phyloP scores from a whole-genome alignment of 2,329 filamentous ascomycete genomes.

The Talaromyces sp. region DNA sequence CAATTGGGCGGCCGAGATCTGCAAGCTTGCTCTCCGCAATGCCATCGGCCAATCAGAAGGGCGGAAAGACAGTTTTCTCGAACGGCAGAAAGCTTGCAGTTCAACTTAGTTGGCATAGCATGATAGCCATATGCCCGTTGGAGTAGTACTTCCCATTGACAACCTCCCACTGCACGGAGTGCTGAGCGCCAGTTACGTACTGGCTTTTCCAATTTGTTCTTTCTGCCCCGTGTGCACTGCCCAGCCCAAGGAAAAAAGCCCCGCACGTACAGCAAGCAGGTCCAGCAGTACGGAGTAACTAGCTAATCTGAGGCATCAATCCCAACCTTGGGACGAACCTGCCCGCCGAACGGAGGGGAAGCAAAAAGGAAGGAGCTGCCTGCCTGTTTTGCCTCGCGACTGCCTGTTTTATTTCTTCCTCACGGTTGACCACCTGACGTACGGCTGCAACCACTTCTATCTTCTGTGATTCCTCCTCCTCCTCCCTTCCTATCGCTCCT shows the following conservation, averaged over 20 bases:
- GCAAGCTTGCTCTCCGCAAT: constrained; percentile 3
- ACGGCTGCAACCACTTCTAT: neutral
- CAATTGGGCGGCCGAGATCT: constrained; percentile 12
- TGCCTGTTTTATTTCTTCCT: neutral
- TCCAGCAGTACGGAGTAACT: neutral
- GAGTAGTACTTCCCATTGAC: too few species aligned
- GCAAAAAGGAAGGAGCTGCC: neutral
- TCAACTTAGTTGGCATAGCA: too few species aligned
- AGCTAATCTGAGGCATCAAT: constrained; percentile 5
- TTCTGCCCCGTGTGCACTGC: neutral
- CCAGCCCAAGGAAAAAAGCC: neutral
- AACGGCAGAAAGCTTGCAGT: neutral
- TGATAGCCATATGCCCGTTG: too few species aligned
- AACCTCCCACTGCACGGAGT: neutral
- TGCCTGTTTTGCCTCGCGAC: neutral
- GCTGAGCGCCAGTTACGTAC: neutral
- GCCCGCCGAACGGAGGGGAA: neutral
- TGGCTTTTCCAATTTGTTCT: neutral
- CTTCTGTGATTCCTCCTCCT: neutral
- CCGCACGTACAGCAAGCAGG: neutral
- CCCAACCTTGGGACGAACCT: neutral
- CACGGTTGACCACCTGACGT: neutral
- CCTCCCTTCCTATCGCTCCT: neutral
- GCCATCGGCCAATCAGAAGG: neutral
- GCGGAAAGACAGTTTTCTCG: neutral